These are phyloP conservation scores for Claviceps paspali DNA, from an alignment of 2,329 filamentous ascomycete species.

Conservation along the genomic window DNA sequence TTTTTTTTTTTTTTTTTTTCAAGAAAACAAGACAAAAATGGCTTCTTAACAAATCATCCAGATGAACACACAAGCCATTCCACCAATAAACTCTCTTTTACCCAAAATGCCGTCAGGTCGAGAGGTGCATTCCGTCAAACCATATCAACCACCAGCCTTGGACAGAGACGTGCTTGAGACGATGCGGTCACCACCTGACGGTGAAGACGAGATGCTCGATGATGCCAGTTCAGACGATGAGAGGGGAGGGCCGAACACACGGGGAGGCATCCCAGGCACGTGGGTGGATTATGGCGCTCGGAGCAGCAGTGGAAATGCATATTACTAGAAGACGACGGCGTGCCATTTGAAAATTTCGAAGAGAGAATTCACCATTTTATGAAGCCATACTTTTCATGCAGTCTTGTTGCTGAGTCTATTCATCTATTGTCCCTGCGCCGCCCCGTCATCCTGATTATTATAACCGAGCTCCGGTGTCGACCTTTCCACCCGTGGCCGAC, in stretches of 20 bases:
- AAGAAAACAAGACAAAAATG: too few relatives aligned
- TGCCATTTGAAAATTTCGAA: background rate
- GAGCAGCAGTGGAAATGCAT: slow-evolving; percentile 20
- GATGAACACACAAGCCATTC: slow-evolving; percentile 69
- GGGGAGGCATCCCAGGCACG: slow-evolving; percentile 37
- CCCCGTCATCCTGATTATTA: background rate
- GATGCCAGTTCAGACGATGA: slow-evolving; percentile 26
- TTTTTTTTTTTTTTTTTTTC: too few relatives aligned
- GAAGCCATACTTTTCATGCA: background rate
- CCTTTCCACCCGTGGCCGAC: too few relatives aligned
- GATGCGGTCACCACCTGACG: slow-evolving; percentile 31
- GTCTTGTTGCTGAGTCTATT: background rate
- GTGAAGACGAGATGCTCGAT: slow-evolving; percentile 17
- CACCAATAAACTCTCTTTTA: slow-evolving; percentile 54
- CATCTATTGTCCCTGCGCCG: background rate
- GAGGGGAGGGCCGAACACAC: slow-evolving; percentile 14
- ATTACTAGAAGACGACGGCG: slow-evolving; percentile 16
- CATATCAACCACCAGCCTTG: slow-evolving; percentile 50
- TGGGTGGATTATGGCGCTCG: slow-evolving; percentile 21
- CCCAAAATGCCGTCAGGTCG: slow-evolving; percentile 74
- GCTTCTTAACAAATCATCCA: slow-evolving; percentile 17
- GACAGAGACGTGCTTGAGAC: slow-evolving; percentile 48
- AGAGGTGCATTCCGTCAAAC: slow-evolving; percentile 62
- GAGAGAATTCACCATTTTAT: background rate
- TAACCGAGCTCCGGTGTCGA: background rate